Percentiles rank a stretch among this genome's conserved stretches.
Conservation (phyloP, 75 land plant species). For the Larix kaempferi region DNA sequence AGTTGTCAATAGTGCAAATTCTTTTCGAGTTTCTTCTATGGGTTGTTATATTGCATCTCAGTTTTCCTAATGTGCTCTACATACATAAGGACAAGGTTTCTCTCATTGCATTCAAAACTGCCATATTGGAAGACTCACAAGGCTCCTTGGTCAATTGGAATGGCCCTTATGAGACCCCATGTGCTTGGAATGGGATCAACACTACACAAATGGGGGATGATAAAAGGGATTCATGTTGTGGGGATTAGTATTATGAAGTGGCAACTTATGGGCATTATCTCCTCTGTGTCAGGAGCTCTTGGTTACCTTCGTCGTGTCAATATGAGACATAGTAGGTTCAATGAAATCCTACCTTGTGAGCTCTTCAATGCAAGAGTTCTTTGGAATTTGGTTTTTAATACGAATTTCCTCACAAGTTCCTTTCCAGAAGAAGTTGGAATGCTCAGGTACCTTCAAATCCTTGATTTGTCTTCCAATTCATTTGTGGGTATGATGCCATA, state of each 20-base stretch:
- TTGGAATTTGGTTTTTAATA: slow-evolving; percentile 46
- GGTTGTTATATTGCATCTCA: too few species aligned
- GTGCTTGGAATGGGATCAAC: slow-evolving; percentile 57
- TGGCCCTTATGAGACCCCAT: slow-evolving; percentile 48
- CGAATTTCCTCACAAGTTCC: slow-evolving; percentile 49
- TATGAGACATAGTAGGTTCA: slow-evolving; percentile 46
- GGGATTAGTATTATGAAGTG: slow-evolving; percentile 49
- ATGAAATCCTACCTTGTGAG: slow-evolving; percentile 35
- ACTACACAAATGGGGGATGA: slow-evolving; percentile 16
- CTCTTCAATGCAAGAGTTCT: slow-evolving; percentile 36
- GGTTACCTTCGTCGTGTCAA: slow-evolving; percentile 42
- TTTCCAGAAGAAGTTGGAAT: slow-evolving; percentile 40
- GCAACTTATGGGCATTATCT: slow-evolving; percentile 44
- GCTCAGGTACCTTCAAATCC: slow-evolving; percentile 45
- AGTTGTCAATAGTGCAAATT: too few species aligned
- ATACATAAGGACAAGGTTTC: slow-evolving; percentile 40
- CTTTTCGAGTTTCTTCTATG: too few species aligned
- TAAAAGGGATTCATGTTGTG: slow-evolving; percentile 31
- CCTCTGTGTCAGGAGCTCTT: slow-evolving; percentile 33
- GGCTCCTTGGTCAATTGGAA: slow-evolving; percentile 49
- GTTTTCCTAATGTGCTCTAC: too few species aligned
- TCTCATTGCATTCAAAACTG: slow-evolving; percentile 45
- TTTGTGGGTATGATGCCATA: slow-evolving; percentile 45
- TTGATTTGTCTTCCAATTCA: slow-evolving; percentile 59
- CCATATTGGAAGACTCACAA: slow-evolving; percentile 37